Evolutionary conservation across 495 filamentous ascomycete species (phyloP).

Genomic region (Staphylotrichum longicolle): DNA sequence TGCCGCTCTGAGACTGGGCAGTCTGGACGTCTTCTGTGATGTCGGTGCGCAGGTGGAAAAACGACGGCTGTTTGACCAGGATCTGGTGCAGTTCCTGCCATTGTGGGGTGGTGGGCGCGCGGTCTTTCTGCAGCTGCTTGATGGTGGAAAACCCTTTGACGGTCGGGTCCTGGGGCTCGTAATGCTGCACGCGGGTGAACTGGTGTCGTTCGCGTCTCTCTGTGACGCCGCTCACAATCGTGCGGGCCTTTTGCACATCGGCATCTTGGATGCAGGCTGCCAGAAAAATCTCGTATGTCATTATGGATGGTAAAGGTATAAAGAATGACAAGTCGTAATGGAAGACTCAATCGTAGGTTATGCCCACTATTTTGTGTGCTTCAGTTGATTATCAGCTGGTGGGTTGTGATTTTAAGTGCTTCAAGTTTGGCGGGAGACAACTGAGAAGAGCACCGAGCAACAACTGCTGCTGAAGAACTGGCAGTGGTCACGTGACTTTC

Average conservation of each 20-base stretch:
- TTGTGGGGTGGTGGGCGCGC: slow-evolving; percentile 21
- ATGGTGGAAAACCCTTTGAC: slow-evolving; percentile 26
- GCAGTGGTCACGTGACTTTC: too few species aligned
- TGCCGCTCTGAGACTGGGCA: slow-evolving; percentile 15
- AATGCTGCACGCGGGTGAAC: slow-evolving; percentile 37
- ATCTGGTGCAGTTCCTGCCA: slow-evolving; percentile 46
- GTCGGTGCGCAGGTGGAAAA: slow-evolving; percentile 42
- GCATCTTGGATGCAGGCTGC: slow-evolving; percentile 36
- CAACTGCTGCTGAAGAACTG: too few species aligned
- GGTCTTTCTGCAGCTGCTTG: slow-evolving; percentile 37
- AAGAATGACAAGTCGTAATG: too few species aligned
- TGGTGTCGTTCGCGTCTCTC: slow-evolving; percentile 40
- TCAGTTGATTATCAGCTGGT: too few species aligned
- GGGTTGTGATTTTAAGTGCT: too few species aligned
- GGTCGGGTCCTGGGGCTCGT: slow-evolving; percentile 30
- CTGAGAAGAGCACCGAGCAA: too few species aligned
- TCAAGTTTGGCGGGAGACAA: too few species aligned
- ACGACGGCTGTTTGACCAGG: slow-evolving; percentile 39
- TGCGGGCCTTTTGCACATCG: slow-evolving; percentile 37
- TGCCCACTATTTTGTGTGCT: too few species aligned
- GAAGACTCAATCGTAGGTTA: too few species aligned
- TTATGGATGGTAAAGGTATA: not conserved
- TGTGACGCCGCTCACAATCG: slow-evolving; percentile 42
- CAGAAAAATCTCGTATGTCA: slow-evolving; percentile 46
- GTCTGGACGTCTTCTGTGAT: slow-evolving; percentile 37